Evolutionary conservation across 768 basidiomycete genomes (phyloP).

Genomic region (Amanita pallidorosea): DNA sequence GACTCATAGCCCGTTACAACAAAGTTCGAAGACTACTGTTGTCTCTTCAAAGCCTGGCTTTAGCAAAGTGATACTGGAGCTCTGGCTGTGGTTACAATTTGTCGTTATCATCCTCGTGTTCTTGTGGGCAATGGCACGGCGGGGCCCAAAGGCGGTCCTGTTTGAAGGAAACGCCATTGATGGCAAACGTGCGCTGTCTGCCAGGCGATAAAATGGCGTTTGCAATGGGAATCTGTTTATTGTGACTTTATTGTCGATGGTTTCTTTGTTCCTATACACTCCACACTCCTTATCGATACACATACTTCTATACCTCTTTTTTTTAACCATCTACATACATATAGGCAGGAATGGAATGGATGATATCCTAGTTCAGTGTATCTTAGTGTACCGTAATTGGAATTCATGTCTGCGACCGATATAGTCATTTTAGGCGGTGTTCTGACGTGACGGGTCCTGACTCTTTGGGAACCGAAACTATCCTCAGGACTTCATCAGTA

Average conservation of each 20-base stretch:
- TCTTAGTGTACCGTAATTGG: constrained; percentile 5
- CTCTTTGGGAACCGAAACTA: neutral
- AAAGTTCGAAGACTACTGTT: neutral
- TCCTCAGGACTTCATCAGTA: neutral
- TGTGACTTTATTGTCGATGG: neutral
- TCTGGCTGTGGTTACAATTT: constrained; percentile 85
- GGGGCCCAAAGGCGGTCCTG: constrained; percentile 63
- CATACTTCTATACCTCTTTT: neutral
- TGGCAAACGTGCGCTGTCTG: neutral
- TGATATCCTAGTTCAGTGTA: neutral
- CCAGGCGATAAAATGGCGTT: neutral
- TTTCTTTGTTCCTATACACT: neutral
- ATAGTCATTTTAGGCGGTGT: neutral
- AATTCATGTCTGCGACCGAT: neutral
- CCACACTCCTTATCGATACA: neutral
- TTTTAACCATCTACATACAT: neutral
- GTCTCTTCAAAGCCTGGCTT: constrained; percentile 14
- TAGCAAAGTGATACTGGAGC: constrained; percentile 46
- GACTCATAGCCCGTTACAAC: neutral
- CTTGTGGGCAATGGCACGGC: constrained; percentile 69
- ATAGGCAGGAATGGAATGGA: constrained; percentile 3
- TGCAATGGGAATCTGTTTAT: neutral
- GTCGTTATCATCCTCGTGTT: constrained; percentile 64
- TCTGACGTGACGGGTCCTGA: neutral
- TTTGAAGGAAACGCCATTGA: constrained; percentile 3